phyloP scores from a whole-genome alignment of 2,329 filamentous ascomycete genomes.

The Chaetomium sp. region DNA sequence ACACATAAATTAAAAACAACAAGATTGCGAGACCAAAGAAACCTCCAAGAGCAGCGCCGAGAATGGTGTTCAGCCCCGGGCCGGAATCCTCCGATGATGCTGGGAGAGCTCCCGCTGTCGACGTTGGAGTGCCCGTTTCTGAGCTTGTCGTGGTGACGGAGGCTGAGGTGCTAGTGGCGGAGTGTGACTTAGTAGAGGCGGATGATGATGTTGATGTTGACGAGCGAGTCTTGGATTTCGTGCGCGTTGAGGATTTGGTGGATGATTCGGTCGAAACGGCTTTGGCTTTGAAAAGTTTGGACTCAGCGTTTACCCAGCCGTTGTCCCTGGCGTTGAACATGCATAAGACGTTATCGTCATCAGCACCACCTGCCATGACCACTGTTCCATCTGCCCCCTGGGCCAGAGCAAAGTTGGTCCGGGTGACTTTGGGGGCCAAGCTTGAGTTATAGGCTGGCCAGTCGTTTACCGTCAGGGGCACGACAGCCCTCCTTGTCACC shows the following conservation, averaged over 20 bases:
- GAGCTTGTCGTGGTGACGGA: constrained; percentile 19
- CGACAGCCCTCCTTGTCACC: constrained; percentile 26
- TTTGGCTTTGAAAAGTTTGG: constrained; percentile 49
- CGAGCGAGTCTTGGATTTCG: background rate
- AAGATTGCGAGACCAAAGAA: constrained; percentile 67
- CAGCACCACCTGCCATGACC: constrained; percentile 71
- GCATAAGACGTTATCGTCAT: constrained; percentile 56
- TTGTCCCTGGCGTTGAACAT: constrained; percentile 75
- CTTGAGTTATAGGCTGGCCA: constrained; percentile 78
- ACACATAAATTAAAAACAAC: constrained; percentile 64
- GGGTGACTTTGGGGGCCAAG: constrained; percentile 57
- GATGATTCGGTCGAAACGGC: constrained; percentile 30
- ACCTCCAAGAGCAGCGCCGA: constrained; percentile 78
- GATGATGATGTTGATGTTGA: constrained; percentile 24
- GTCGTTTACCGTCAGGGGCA: constrained; percentile 49
- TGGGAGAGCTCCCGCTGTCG: constrained; percentile 1
- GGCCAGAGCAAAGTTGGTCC: constrained; percentile 67
- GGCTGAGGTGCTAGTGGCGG: constrained; percentile 21
- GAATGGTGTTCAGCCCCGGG: constrained; percentile 46
- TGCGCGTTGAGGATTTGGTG: constrained; percentile 22
- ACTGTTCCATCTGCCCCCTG: constrained; percentile 59
- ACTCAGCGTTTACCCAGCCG: constrained; percentile 67
- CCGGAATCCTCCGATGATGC: constrained; percentile 2
- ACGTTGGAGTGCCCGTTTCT: constrained; percentile 22
- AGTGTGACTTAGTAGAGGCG: constrained; percentile 22